Evolutionary conservation across 2,329 filamentous ascomycete genomes (phyloP).

Genomic region (Dryadomyces quercus-mongolicae): DNA sequence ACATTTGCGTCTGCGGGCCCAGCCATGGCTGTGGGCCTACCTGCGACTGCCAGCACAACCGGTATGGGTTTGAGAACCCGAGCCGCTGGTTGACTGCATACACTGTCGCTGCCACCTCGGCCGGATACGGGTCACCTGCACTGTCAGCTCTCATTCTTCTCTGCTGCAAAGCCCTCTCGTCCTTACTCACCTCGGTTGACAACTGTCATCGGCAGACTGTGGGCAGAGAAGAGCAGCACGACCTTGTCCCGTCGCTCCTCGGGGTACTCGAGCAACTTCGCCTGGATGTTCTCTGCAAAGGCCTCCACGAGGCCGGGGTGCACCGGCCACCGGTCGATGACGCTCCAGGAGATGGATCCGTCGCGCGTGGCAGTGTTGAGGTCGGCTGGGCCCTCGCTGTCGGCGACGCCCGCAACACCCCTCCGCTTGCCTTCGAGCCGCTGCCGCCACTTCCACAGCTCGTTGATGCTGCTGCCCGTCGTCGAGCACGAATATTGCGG

Average conservation of each 20-base stretch:
- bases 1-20: conserved; percentile 81
- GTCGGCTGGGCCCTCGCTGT: conserved; percentile 13
- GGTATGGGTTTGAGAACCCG: conserved; percentile 79
- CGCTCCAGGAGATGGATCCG: conserved; percentile 84
- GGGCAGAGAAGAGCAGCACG: conserved; percentile 84
- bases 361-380: conserved; percentile 19
- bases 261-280: conserved; percentile 72
- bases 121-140: conserved; percentile 83
- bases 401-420: conserved; percentile 31
- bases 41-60: conserved; percentile 95
- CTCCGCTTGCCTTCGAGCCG: conserved; percentile 62
- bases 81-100: conserved; percentile 92
- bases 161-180: neutral
- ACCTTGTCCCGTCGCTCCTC: conserved; percentile 68
- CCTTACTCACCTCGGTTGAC: conserved; percentile 63
- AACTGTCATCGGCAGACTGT: conserved; percentile 93
- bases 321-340: conserved; percentile 95
- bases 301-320: conserved; percentile 83
- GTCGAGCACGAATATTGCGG: conserved; percentile 98
- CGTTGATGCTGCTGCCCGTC: conserved; percentile 89
- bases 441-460: conserved; percentile 94
- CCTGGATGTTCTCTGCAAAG: conserved; percentile 85
- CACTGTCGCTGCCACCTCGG: conserved; percentile 90
- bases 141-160: neutral
- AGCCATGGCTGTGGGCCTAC: conserved; percentile 93